Evolutionary conservation across 192 early-diverging fungal genomes (phyloP), one percentile per base, ranked within the genome.

Genomic region (Ramicandelaber brevisporus): DNA sequence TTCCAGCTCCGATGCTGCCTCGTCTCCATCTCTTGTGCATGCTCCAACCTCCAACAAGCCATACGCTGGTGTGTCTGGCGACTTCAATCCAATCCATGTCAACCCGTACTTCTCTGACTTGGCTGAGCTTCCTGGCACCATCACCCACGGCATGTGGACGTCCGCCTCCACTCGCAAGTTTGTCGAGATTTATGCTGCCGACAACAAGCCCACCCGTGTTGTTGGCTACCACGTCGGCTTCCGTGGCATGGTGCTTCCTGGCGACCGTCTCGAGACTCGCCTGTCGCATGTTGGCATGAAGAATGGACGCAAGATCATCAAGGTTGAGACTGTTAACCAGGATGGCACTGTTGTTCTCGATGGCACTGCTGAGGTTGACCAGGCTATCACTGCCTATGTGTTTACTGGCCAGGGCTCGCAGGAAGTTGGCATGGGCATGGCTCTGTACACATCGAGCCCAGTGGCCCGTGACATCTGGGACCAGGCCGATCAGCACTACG

Each of bases 81-180:
- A 93, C 45, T 70, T 73, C 59, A 93, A 93, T 49, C 87, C 87
- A 26, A 93, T 93, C 50, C 87, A 93, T 61, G 78, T 79, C 37
- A 85, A 85, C 65, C 66, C 73, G 29, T 87, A 79, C 69, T 87
- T 93, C 66, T 74, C 84, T 43, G 76, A 80, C 39, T 52, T 83
- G 14, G 82, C 84, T 16, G 59, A 68, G 29, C 68, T 93, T 26
- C 82, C 87, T 15, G 82, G 78, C 30, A 84, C 84, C 17, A 93
- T 93, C 38, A 85, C 84, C 17, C 87, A 93, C 55, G 87, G 87
- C 30, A 93, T 93, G 87, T 93, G 84, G 84, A 93, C 84, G 27
- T 71, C 65, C 38, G 87, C 87, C 4, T 70, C 81, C 10, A 81
- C 84, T 27, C 72, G 87, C 43, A 83, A 81, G 67, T 87, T 85